Evolutionary conservation across 176 grass and related monocot genomes (phyloP).

Genomic region (Hordeum marinum): DNA sequence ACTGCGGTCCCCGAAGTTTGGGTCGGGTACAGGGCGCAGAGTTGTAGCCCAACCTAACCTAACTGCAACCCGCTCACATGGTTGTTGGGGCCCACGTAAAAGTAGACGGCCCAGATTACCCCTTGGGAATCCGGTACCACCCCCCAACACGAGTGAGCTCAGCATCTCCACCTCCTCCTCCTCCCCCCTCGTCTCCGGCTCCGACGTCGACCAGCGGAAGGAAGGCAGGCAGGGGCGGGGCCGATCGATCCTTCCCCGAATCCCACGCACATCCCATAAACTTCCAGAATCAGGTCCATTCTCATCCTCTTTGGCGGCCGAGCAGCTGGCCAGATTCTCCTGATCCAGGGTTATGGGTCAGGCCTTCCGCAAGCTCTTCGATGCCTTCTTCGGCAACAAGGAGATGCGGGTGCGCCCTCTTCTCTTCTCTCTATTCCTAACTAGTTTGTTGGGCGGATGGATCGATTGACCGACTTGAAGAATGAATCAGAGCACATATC

Average conservation of each 20-base stretch:
- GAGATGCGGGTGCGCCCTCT: slow-evolving; percentile 80
- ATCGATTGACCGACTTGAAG: neutral
- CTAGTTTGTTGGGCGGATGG: neutral
- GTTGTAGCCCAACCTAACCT: neutral
- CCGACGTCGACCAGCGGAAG: neutral
- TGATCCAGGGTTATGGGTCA: slow-evolving; percentile 67
- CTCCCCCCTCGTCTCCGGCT: neutral
- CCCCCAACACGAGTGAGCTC: neutral
- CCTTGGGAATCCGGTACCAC: neutral
- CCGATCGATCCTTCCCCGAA: neutral
- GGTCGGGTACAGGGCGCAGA: no score
- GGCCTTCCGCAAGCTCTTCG: slow-evolving; percentile 98
- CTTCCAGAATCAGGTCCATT: neutral
- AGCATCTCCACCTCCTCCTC: neutral
- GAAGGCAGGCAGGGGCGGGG: neutral
- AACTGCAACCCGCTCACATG: neutral
- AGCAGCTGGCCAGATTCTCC: slow-evolving; percentile 23
- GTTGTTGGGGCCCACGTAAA: neutral
- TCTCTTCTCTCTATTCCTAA: neutral
- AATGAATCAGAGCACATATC: neutral
- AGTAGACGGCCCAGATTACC: slow-evolving; percentile 9
- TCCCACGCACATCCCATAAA: neutral
- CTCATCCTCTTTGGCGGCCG: neutral
- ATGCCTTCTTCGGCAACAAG: slow-evolving; percentile 88
- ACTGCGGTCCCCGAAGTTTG: no score